Evolutionary conservation across 106 monocot genomes (phyloP), one percentile per base, ranked within the genome.

Genomic region (Platanthera zijinensis): DNA sequence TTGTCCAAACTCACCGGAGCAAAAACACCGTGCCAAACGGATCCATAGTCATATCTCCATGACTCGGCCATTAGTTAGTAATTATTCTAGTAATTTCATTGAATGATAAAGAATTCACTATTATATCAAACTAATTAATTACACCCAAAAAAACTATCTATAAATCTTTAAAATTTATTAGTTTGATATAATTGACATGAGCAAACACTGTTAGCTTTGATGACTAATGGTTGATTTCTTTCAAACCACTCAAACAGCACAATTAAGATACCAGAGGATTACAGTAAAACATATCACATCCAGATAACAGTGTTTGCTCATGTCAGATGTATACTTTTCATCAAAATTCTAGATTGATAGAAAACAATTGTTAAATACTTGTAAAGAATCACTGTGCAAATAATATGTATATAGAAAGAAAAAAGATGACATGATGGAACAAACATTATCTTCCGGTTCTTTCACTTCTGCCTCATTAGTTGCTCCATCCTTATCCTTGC

Each of bases 391-490:
- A 53, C 13, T 3, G 6, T 3, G 52, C 52, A 53, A 13, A 13
- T 8, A 10, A 53, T 19, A 66, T 32, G 12, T 32, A 66, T 12
- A 32, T 66, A 1, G 3, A 32, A 66, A 7, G 8, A 32, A 66
- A 66, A 66, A 0, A 66, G 12, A 32, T 12, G 30, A 32, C 66
- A 69, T 68, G 22, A 75, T 6, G 48, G 4, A 75, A 57, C 10
- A 66, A 75, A 89, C 86, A 86, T 89, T 86, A 10, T 89, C 86
- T 63, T 84, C 89, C n/a, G 70, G 75, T 57, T 84, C 87, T 30
- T 89, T 86, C 57, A 80, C 84, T 71, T 82, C 80, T 21, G 72
- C n/a, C 30, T 85, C 82, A 69, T 75, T 81, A 74, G 71, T 13
- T 53, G 28, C 54, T 52, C 59, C 80, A 14, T 86, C 89, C 73